Base-by-base conservation (phyloP, 768 basidiomycete genomes). In the Brasilioporus rufonigricans region DNA sequence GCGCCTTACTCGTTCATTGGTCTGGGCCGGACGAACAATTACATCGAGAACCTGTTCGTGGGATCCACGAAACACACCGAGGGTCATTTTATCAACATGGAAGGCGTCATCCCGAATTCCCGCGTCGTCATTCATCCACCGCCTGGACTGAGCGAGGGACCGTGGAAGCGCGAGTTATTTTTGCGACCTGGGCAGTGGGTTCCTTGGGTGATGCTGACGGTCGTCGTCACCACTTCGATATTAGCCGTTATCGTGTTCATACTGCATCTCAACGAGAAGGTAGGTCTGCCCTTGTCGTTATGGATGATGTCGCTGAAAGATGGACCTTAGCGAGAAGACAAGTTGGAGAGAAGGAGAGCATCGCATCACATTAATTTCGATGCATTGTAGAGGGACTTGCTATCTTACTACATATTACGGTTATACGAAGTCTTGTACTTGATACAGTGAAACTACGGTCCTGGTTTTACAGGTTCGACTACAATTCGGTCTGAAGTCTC, bases 291-390 rank as follows among this genome's bases (percentile, higher is more conserved):
- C 16, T n/a, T 33, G 21, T 40, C 33, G 39, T 23, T 18, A 23
- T 23, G 48, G 31, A 40, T 61, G 27, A 45, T 36, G 52, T 39
- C 45, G 39, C 39, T 58, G 24, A 59, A 16, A 21, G 10, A 36
- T 58, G 45, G 19, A 29, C 4, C 59, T 23, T 68, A 96, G 93
- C 80, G 92, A 57, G 95, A 98, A 67, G 96, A 98, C 68, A 96
- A 99, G 73, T 68, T 89, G 63, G 96, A 99, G 70, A 72, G 94
- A 55, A 80, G 92, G 63, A 80, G 88, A 61, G 84, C 86, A 29
- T 87, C 94, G n/a, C 93, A 97, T 72, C 88, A 93, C 65, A 96
- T 99, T 71, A 99, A 99, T 61, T 98, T 99, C 65, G 93, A 95
- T 69, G 96, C 96, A 13, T 74, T 98, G 63, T 97, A 77, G 44